Evolutionary conservation across 495 filamentous ascomycete genomes (phyloP).

Genomic region (Cairneyella variabilis): DNA sequence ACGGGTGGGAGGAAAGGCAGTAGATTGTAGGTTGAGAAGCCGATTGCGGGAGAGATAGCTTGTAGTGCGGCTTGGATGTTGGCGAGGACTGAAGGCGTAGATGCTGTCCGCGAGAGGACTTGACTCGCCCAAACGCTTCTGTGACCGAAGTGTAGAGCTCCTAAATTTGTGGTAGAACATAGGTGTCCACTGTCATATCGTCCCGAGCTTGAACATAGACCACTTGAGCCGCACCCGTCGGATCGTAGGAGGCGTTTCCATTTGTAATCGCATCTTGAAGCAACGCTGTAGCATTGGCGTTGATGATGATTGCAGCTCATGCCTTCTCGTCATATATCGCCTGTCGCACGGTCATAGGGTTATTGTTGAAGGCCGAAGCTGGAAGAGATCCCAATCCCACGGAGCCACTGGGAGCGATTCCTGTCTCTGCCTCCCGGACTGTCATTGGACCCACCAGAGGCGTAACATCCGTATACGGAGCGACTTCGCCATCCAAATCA

Average conservation of each 20-base stretch:
- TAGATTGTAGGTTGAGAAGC: conserved; percentile 56
- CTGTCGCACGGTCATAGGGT: conserved; percentile 56
- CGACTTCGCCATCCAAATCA: conserved; percentile 58
- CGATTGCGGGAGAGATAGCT: conserved; percentile 60
- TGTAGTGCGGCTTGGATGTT: conserved; percentile 49
- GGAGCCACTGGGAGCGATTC: conserved; percentile 29
- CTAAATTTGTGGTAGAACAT: conserved; percentile 49
- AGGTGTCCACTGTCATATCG: conserved; percentile 46
- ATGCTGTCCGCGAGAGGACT: conserved; percentile 34
- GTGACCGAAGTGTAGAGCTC: conserved; percentile 41
- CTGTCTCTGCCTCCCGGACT: conserved; percentile 35
- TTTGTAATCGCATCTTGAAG: conserved; percentile 52
- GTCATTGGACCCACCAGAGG: conserved; percentile 56
- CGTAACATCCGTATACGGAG: conserved; percentile 43
- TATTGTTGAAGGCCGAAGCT: conserved; percentile 51
- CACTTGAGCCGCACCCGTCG: conserved; percentile 56
- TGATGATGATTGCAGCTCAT: conserved; percentile 63
- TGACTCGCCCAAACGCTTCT: conserved; percentile 44
- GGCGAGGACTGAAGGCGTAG: conserved; percentile 31
- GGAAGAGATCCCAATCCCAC: conserved; percentile 49
- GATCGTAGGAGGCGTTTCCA: conserved; percentile 61
- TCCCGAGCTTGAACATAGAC: conserved; percentile 58
- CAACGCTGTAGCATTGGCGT: conserved; percentile 60
- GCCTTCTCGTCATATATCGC: conserved; percentile 58
- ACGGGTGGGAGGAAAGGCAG: conserved; percentile 57